Conservation (phyloP, 78 protist genomes). For the Thecamonas trahens region DNA sequence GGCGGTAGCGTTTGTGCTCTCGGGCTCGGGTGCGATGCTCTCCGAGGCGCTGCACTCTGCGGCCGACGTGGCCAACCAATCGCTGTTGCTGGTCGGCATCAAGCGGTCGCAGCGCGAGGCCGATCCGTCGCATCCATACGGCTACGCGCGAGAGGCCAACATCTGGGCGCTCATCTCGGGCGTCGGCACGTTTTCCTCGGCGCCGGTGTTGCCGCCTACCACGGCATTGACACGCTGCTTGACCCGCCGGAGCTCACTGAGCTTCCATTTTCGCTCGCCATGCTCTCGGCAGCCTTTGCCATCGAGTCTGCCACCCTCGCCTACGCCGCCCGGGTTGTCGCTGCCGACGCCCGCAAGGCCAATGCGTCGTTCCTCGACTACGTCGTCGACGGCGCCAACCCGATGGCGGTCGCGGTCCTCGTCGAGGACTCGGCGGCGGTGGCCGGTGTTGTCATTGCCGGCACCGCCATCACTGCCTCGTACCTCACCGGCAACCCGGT, state of each 20-base stretch:
- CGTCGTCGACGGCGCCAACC: constrained; percentile 16
- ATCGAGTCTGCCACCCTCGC: constrained; percentile 8
- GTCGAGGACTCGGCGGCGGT: constrained; percentile 39
- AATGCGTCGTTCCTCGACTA: constrained; percentile 6
- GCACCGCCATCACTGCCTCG: constrained; percentile 2
- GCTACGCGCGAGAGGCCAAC: constrained; percentile 17
- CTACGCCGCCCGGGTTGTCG: constrained; percentile 16
- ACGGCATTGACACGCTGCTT: constrained; percentile 9
- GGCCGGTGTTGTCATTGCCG: constrained; percentile 20
- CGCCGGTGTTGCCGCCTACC: constrained; percentile 27
- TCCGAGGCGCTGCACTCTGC: constrained; percentile 29
- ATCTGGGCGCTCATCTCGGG: constrained; percentile 45
- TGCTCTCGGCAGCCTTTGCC: constrained; percentile 7
- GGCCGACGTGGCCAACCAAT: constrained; percentile 45
- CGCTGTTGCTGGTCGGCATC: constrained; percentile 33
- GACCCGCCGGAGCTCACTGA: background rate
- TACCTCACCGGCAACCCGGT: constrained; percentile 13
- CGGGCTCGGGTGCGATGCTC: constrained; percentile 38
- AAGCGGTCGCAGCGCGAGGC: constrained; percentile 15
- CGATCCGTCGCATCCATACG: constrained; percentile 29
- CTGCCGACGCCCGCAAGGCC: constrained; percentile 3
- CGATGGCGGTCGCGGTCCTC: constrained; percentile 33
- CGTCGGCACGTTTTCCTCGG: constrained; percentile 48
- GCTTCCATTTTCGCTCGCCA: background rate
- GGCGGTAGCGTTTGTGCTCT: background rate